A percentile compares a stretch with the other conserved stretches of the same genome.
Evolutionary conservation across 2,329 filamentous ascomycete species (phyloP).

Genomic region (Phoma herbarum): DNA sequence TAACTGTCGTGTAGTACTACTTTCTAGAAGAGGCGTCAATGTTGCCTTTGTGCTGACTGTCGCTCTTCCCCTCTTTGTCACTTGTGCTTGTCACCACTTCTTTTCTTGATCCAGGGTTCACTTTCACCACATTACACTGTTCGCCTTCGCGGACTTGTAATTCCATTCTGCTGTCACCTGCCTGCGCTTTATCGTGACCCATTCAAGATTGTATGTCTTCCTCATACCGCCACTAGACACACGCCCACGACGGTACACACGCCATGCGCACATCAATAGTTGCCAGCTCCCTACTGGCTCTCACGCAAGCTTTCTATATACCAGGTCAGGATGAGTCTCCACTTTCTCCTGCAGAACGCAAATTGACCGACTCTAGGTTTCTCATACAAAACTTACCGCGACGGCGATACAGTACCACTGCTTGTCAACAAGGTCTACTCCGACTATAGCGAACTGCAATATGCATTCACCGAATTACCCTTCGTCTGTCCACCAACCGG

Average conservation of each 20-base stretch:
- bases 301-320: conserved; percentile 79
- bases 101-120: not conserved
- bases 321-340: conserved; percentile 62
- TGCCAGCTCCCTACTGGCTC: conserved; percentile 42
- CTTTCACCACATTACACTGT: conserved; percentile 13
- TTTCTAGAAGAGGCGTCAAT: not conserved
- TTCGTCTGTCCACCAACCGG: conserved; percentile 86
- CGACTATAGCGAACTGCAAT: conserved; percentile 88
- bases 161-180: not conserved
- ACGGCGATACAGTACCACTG: conserved; percentile 81
- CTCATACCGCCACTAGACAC: conserved; percentile 1
- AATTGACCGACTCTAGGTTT: conserved; percentile 64
- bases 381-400: conserved; percentile 81
- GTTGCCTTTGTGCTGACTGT: not conserved
- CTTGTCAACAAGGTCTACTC: conserved; percentile 93
- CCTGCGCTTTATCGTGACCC: not conserved
- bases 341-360: not conserved
- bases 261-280: conserved; percentile 33
- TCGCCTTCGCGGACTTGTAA: not conserved
- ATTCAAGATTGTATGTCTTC: not conserved
- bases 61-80: conserved; percentile 5
- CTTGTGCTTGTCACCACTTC: not conserved
- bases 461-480: conserved; percentile 87
- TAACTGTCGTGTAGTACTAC: not conserved
- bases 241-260: not conserved